phyloP scores from a whole-genome alignment of 2,329 filamentous ascomycete species.

The Helotiales sp. region DNA sequence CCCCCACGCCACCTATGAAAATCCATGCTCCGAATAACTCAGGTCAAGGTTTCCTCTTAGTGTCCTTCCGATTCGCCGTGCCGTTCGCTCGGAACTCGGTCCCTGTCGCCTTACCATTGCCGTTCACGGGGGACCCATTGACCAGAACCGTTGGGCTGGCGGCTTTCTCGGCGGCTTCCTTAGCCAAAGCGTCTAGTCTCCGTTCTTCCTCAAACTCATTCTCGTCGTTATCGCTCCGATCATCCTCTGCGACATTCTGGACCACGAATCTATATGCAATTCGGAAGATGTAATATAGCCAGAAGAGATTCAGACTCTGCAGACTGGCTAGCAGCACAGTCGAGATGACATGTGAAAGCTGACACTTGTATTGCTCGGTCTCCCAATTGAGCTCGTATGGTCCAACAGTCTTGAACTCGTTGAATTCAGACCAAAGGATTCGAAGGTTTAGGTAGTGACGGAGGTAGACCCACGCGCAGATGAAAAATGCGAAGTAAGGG shows the following conservation, averaged over 20 bases:
- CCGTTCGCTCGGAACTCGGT: slow-evolving; percentile 17
- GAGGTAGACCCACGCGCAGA: slow-evolving; percentile 82
- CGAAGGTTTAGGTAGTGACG: slow-evolving; percentile 82
- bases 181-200: slow-evolving; percentile 21
- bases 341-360: slow-evolving; percentile 67
- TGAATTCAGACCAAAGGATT: slow-evolving; percentile 75
- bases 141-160: slow-evolving; percentile 17
- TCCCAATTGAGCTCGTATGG: slow-evolving; percentile 78
- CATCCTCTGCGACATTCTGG: slow-evolving; percentile 63
- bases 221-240: slow-evolving; percentile 71
- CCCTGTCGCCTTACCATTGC: slow-evolving; percentile 21
- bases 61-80: slow-evolving; percentile 26
- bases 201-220: slow-evolving; percentile 27
- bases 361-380: slow-evolving; percentile 75
- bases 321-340: slow-evolving; percentile 62
- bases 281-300: slow-evolving; percentile 75
- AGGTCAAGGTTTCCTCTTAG: slow-evolving; percentile 13
- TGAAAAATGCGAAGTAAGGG: slow-evolving; percentile 83
- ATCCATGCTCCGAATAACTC: slow-evolving; percentile 5
- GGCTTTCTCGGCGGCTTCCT: slow-evolving; percentile 10
- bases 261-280: slow-evolving; percentile 72
- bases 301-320: slow-evolving; percentile 78
- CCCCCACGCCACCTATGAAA: slow-evolving; percentile 7
- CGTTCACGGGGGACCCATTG: slow-evolving; percentile 20
- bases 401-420: slow-evolving; percentile 72